A percentile compares a stretch with the other conserved stretches of the same genome.
Evolutionary conservation across 371 early-diverging fungal genomes (phyloP).

Genomic region (Actinomucor elegans): DNA sequence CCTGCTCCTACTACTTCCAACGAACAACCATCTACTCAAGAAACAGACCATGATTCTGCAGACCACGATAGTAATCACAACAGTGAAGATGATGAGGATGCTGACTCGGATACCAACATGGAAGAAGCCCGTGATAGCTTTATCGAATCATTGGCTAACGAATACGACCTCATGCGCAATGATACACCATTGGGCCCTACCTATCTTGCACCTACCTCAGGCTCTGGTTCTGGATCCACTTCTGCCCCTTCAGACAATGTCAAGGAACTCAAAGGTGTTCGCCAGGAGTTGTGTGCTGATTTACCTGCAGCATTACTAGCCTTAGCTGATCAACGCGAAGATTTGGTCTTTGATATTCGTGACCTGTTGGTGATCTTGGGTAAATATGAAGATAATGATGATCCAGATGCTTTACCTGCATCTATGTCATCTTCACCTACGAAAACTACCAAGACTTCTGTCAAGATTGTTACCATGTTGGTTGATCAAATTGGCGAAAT

Average conservation of each 20-base stretch:
- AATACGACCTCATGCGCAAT: slow-evolving; percentile 1
- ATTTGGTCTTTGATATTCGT: slow-evolving; percentile 69
- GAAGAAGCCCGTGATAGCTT: slow-evolving; percentile 22
- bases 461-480: slow-evolving; percentile 34
- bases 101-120: slow-evolving; percentile 14
- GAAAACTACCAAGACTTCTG: slow-evolving; percentile 1
- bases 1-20: background rate
- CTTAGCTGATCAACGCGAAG: slow-evolving; percentile 66
- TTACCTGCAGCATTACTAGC: slow-evolving; percentile 55
- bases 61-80: slow-evolving; percentile 21
- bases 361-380: slow-evolving; percentile 59
- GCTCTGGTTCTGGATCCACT: background rate
- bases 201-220: background rate
- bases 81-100: slow-evolving; percentile 22
- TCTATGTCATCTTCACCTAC: background rate
- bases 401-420: too few species aligned
- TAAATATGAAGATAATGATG: slow-evolving; percentile 42
- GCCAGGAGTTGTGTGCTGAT: slow-evolving; percentile 51
- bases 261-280: slow-evolving; percentile 45
- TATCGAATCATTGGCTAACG: slow-evolving; percentile 12
- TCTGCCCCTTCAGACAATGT: slow-evolving; percentile 19
- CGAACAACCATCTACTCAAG: slow-evolving; percentile 6
- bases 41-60: slow-evolving; percentile 4
- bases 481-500: slow-evolving; percentile 28
- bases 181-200: background rate